phyloP scores from a whole-genome alignment of 192 early-diverging fungal genomes.

The Coemansia sp. region DNA sequence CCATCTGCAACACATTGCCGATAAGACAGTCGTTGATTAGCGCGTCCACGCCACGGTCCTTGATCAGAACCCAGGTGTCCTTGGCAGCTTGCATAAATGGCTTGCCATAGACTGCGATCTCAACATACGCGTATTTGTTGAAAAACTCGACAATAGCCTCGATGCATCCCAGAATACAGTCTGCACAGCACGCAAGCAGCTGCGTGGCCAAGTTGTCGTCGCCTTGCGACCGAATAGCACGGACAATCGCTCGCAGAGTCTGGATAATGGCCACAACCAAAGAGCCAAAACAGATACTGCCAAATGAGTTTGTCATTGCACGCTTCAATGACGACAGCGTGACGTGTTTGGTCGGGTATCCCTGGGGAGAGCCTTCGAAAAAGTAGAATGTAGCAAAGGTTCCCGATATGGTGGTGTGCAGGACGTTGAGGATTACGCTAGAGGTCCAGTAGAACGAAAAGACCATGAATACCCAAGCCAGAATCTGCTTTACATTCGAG shows the following conservation, averaged over 20 bases:
- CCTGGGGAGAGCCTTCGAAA: conserved; percentile 57
- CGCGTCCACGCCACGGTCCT: conserved; percentile 71
- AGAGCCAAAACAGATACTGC: conserved; percentile 75
- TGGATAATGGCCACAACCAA: conserved; percentile 56
- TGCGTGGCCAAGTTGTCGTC: conserved; percentile 59
- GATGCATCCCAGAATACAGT: conserved; percentile 74
- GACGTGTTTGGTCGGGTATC: conserved; percentile 57
- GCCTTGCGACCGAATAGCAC: conserved; percentile 48
- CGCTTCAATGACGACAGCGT: conserved; percentile 68
- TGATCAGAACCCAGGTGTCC: conserved; percentile 84
- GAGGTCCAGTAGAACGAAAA: conserved; percentile 71
- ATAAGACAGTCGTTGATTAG: conserved; percentile 89
- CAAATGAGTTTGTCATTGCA: conserved; percentile 69
- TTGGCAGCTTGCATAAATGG: conserved; percentile 61
- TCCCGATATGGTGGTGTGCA: conserved; percentile 80
- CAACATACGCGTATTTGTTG: conserved; percentile 87
- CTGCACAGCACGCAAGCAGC: conserved; percentile 63
- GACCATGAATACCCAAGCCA: conserved; percentile 53
- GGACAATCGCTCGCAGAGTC: conserved; percentile 67
- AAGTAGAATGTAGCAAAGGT: conserved; percentile 81
- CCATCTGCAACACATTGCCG: conserved; percentile 81
- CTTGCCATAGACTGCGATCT: conserved; percentile 89
- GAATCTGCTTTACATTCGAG: conserved; percentile 25
- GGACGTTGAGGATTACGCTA: conserved; percentile 64
- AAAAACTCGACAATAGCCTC: conserved; percentile 76